These are phyloP conservation scores for Beauveria scarabaeidicola DNA, from an alignment of 2,329 filamentous ascomycete species.

Conservation along the genomic window DNA sequence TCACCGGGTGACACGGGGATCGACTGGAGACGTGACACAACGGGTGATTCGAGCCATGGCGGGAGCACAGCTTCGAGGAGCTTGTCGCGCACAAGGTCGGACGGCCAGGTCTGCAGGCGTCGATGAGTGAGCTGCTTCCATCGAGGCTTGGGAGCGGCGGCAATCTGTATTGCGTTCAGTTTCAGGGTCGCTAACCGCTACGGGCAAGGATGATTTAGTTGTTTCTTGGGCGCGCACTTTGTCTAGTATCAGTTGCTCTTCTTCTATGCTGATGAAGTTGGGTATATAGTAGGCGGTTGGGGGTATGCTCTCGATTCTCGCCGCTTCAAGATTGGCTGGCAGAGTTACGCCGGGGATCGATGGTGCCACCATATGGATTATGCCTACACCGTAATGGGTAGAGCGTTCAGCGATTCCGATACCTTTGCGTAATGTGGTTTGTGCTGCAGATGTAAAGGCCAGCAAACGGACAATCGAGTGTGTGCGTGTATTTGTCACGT, in stretches of 20 bases:
- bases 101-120: constrained; percentile 85
- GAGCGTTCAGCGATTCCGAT: neutral
- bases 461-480: neutral
- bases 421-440: neutral
- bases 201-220: neutral
- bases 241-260: constrained; percentile 61
- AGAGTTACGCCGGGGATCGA: constrained; percentile 20
- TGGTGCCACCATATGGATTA: neutral
- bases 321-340: constrained; percentile 41
- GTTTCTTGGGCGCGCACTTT: constrained; percentile 46
- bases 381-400: neutral
- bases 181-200: neutral
- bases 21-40: constrained; percentile 54
- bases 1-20: constrained; percentile 30
- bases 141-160: constrained; percentile 58
- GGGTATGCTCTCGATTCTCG: constrained; percentile 48
- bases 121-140: constrained; percentile 89
- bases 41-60: constrained; percentile 61
- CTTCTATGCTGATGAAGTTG: constrained; percentile 68
- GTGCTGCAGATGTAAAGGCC: neutral
- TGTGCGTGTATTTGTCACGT: neutral
- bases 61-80: constrained; percentile 70
- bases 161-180: constrained; percentile 34
- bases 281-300: constrained; percentile 73
- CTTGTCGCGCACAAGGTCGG: constrained; percentile 67